Conservation (phyloP, 1,139 yeast species). For the Sugiyamaella japonica region DNA sequence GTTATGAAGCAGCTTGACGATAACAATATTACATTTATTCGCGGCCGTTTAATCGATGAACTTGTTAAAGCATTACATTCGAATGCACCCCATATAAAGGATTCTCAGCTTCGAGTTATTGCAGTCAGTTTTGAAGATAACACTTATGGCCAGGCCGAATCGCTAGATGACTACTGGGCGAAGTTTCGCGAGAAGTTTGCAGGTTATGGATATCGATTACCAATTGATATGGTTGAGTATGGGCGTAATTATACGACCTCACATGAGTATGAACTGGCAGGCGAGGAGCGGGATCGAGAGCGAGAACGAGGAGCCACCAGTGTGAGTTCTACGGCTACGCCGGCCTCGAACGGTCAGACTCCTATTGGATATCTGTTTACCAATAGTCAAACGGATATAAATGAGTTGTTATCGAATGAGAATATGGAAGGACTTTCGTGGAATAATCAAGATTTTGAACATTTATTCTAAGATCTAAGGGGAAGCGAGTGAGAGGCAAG, state of each 20-base stretch:
- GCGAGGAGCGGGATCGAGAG: not conserved
- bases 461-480: not conserved
- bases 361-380: slow-evolving; percentile 2
- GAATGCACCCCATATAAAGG: slow-evolving; percentile 17
- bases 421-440: slow-evolving; percentile 6
- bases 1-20: slow-evolving; percentile 13
- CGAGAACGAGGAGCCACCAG: not conserved
- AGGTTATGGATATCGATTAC: slow-evolving; percentile 17
- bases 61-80: slow-evolving; percentile 18
- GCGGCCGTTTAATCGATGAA: slow-evolving; percentile 16
- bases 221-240: slow-evolving; percentile 1
- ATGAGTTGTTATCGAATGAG: slow-evolving; percentile 12
- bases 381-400: slow-evolving; percentile 2
- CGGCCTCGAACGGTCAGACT: slow-evolving; percentile 5
- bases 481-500: too few relatives aligned
- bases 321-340: not conserved
- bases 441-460: slow-evolving; percentile 13
- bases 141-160: slow-evolving; percentile 9
- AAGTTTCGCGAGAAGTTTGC: slow-evolving; percentile 18
- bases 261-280: slow-evolving; percentile 3
- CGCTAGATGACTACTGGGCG: slow-evolving; percentile 15
- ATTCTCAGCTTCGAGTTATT: slow-evolving; percentile 17
- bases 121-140: slow-evolving; percentile 21
- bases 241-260: not conserved
- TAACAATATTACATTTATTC: slow-evolving; percentile 11